Conservation (phyloP, 257 asterid species). For the Voacanga thouarsii region DNA sequence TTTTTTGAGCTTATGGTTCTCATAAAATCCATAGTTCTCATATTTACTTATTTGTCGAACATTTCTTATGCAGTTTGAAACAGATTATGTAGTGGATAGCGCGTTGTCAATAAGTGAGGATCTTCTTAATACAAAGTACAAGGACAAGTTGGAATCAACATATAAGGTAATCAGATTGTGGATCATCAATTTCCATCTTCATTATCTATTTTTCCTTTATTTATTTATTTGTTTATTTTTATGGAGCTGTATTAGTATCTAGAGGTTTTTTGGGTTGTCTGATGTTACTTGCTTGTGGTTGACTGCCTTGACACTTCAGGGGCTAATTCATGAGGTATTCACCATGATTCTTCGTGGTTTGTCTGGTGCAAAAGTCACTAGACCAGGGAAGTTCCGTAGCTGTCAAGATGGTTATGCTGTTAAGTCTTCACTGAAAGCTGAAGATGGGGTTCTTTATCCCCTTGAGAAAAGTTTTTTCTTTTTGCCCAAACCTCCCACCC, state of each 20-base stretch:
- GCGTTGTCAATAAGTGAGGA: constrained; percentile 67
- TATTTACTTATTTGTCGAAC: background rate
- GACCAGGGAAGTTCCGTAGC: constrained; percentile 93
- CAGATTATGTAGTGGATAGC: constrained; percentile 65
- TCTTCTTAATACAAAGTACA: constrained; percentile 67
- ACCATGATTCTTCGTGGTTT: constrained; percentile 75
- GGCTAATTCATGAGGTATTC: constrained; percentile 75
- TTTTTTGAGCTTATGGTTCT: background rate
- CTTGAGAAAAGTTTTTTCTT: constrained; percentile 99
- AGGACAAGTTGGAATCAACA: constrained; percentile 62
- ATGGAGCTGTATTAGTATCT: background rate
- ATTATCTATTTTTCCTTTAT: background rate
- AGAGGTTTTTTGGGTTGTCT: background rate
- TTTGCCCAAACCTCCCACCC: constrained; percentile 95
- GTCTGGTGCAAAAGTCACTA: constrained; percentile 89
- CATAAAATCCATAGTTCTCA: background rate
- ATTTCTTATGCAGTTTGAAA: constrained; percentile 65
- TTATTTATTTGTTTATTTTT: no score
- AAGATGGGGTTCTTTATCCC: constrained; percentile 98
- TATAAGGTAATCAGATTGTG: constrained; percentile 53
- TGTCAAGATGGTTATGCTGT: constrained; percentile 86
- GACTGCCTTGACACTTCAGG: constrained; percentile 45
- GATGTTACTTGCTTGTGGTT: background rate
- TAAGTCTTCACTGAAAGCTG: constrained; percentile 97
- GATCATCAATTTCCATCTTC: background rate